Percentiles rank a stretch among this genome's conserved stretches.
Evolutionary conservation across 768 basidiomycete species (phyloP).

Genomic region (Russula foetens): DNA sequence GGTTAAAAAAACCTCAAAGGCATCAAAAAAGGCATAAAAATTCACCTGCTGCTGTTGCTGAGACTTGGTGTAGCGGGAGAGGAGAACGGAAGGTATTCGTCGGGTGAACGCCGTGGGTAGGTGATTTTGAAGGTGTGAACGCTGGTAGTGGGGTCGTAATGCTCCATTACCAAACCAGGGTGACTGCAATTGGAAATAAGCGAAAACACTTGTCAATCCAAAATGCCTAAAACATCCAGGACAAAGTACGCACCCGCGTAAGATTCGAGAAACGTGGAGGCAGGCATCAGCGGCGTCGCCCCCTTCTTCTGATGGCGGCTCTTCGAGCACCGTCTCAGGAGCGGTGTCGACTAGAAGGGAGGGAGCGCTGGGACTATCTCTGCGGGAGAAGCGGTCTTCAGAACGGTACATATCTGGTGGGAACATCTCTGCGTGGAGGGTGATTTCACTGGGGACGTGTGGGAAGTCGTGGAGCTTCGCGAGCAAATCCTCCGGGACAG

Average conservation of each 20-base stretch:
- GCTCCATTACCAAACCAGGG: constrained; percentile 13
- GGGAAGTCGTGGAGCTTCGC: constrained; percentile 4
- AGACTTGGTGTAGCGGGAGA: neutral
- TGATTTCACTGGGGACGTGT: neutral
- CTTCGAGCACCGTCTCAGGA: neutral
- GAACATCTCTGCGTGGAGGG: neutral
- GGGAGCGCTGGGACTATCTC: neutral
- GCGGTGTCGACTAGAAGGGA: neutral
- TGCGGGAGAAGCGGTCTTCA: neutral
- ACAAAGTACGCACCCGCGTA: neutral
- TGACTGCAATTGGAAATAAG: neutral
- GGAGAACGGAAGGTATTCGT: neutral
- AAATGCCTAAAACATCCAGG: neutral
- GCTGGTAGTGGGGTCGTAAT: constrained; percentile 3
- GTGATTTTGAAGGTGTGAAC: constrained; percentile 14
- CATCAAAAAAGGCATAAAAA: neutral
- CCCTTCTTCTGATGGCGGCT: neutral
- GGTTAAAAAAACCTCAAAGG: neutral
- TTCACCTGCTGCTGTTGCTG: constrained; percentile 9
- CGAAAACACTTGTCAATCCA: neutral
- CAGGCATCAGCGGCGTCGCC: neutral
- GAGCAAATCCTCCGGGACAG: constrained; percentile 1
- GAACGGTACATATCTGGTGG: neutral
- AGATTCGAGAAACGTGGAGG: constrained; percentile 1
- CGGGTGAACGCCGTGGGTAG: neutral